Conservation (phyloP, 2,329 filamentous ascomycete genomes). For the Iodosphaeria phyllophila region DNA sequence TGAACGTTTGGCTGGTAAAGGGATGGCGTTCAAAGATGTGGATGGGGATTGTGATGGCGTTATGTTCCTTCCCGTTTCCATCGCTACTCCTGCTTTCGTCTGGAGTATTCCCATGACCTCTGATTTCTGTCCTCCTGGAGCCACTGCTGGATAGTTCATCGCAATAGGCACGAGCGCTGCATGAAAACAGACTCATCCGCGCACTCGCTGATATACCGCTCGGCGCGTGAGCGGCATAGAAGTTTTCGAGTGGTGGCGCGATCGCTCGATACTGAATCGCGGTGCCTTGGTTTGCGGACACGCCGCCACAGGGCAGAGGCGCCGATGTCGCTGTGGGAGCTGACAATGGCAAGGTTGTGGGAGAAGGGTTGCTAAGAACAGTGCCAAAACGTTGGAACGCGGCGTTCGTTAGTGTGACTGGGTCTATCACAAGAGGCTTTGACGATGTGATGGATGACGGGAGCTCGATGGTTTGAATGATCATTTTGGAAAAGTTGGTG, state of each 20-base stretch:
- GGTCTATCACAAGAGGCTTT: constrained; percentile 34
- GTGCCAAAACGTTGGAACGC: constrained; percentile 68
- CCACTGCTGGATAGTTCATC: not conserved
- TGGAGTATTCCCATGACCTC: too few species aligned
- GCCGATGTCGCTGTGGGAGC: constrained; percentile 8
- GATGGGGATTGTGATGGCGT: constrained; percentile 48
- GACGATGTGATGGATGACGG: constrained; percentile 6
- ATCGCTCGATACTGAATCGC: constrained; percentile 76
- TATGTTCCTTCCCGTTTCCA: constrained; percentile 1
- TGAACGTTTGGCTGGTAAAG: constrained; percentile 85
- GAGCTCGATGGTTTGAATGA: constrained; percentile 10
- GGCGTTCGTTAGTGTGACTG: constrained; percentile 48
- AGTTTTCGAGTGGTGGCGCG: constrained; percentile 51
- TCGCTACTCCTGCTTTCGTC: too few species aligned
- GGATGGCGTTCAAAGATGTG: constrained; percentile 76
- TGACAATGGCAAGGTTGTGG: constrained; percentile 27
- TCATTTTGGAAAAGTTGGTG: too few species aligned
- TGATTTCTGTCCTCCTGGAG: too few species aligned
- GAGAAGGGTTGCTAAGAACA: constrained; percentile 57
- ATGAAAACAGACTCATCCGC: constrained; percentile 80
- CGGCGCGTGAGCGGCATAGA: constrained; percentile 45
- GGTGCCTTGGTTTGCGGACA: constrained; percentile 66
- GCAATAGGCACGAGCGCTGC: constrained; percentile 41
- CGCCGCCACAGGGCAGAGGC: constrained; percentile 24
- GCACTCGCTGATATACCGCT: constrained; percentile 36